phyloP scores from a whole-genome alignment of 352 stramenopile species.

The Phytophthora hibernalis region DNA sequence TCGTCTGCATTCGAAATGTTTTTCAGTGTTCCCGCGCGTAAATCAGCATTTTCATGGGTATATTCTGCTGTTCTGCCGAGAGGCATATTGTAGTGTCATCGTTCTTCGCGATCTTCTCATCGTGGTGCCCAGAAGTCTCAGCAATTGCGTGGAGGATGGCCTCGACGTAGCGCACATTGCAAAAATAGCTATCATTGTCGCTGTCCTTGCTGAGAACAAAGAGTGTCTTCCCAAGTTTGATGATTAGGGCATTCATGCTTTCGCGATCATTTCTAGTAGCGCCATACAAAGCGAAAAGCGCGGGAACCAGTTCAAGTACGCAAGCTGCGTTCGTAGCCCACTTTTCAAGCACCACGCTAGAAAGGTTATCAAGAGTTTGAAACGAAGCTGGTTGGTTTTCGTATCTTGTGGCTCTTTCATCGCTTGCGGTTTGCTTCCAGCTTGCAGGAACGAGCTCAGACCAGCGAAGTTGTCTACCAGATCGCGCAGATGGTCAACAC shows the following conservation, averaged over 20 bases:
- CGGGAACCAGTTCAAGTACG: constrained; percentile 52
- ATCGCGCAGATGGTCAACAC: constrained; percentile 22
- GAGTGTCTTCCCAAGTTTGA: constrained; percentile 60
- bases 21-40: constrained; percentile 79
- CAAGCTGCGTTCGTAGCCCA: constrained; percentile 43
- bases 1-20: constrained; percentile 72
- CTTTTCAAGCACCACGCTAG: constrained; percentile 28
- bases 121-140: constrained; percentile 8
- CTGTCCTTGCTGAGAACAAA: constrained; percentile 83
- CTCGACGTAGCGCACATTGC: constrained; percentile 71
- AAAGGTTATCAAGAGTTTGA: constrained; percentile 35
- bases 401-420: not conserved
- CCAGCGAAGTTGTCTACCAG: constrained; percentile 33
- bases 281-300: constrained; percentile 49
- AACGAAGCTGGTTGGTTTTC: constrained; percentile 23
- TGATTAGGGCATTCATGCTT: constrained; percentile 19
- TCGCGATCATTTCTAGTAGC: constrained; percentile 4
- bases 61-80: not conserved
- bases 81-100: constrained; percentile 4
- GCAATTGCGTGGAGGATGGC: constrained; percentile 54
- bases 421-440: not conserved
- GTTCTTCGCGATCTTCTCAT: constrained; percentile 17
- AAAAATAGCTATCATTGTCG: constrained; percentile 68
- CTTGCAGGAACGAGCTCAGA: constrained; percentile 45
- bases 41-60: constrained; percentile 58